A percentile compares a stretch with the other conserved stretches of the same genome.
phyloP scores from a whole-genome alignment of 192 early-diverging fungal species.

The Helicostylum pulchrum region DNA sequence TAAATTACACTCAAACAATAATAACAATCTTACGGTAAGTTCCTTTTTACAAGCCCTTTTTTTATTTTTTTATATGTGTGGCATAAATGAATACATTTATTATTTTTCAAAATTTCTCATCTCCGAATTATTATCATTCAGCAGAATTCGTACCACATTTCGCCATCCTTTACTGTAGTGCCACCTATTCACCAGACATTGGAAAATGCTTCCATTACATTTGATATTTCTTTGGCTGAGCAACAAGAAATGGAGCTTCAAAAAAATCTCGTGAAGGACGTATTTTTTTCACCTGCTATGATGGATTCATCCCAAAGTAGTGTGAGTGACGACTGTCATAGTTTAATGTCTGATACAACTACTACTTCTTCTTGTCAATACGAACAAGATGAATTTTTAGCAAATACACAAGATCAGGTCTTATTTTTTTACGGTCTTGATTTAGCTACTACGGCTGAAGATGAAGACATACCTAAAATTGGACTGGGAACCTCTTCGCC shows the following conservation, averaged over 20 bases:
- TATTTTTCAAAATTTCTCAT: too few relatives aligned
- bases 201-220: slow-evolving; percentile 37
- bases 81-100: too few relatives aligned
- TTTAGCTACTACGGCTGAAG: not conserved
- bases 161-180: not conserved
- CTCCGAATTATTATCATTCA: too few relatives aligned
- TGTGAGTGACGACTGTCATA: too few relatives aligned
- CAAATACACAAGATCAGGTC: not conserved
- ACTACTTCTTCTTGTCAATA: not conserved
- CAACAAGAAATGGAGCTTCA: slow-evolving; percentile 1
- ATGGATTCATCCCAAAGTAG: not conserved
- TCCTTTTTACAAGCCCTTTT: too few relatives aligned
- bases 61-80: too few relatives aligned
- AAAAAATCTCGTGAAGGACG: slow-evolving; percentile 39
- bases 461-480: not conserved
- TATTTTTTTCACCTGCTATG: slow-evolving; percentile 41
- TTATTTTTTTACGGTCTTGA: slow-evolving; percentile 9
- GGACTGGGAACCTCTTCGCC: not conserved
- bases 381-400: not conserved
- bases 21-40: too few relatives aligned
- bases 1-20: too few relatives aligned
- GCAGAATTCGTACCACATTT: not conserved
- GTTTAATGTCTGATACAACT: too few relatives aligned
- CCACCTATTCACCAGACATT: slow-evolving; percentile 31
- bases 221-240: slow-evolving; percentile 21